These are phyloP conservation scores for Phytophthora hybrid DNA, from an alignment of 352 stramenopile species.

Conservation along the genomic window DNA sequence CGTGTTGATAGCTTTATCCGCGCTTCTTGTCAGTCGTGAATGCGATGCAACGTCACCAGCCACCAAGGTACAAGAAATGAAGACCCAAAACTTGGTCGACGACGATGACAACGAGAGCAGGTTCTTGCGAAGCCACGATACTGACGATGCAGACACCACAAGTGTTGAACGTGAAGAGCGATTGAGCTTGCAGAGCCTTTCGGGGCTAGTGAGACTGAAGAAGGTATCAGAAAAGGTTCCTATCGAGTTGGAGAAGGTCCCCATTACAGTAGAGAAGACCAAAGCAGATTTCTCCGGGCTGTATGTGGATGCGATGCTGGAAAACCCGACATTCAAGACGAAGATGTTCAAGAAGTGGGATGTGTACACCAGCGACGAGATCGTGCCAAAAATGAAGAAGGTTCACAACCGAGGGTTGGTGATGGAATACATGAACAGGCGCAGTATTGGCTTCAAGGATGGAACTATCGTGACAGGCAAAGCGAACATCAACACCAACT, in stretches of 20 bases:
- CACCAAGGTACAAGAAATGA: not conserved
- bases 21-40: not conserved
- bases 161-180: not conserved
- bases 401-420: not conserved
- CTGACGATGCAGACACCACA: not conserved
- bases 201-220: not conserved
- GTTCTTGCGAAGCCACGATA: not conserved
- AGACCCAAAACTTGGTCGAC: not conserved
- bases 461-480: not conserved
- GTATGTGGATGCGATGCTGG: not conserved
- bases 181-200: not conserved
- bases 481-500: not conserved
- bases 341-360: slow-evolving; percentile 9
- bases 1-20: not conserved
- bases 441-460: not conserved
- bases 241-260: not conserved
- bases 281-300: not conserved
- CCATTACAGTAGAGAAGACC: not conserved
- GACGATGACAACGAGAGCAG: not conserved
- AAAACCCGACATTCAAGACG: not conserved
- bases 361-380: not conserved
- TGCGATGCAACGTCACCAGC: not conserved
- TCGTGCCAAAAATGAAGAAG: not conserved
- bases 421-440: not conserved
- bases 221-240: not conserved